Percentiles rank a stretch among this genome's conserved stretches.
These are phyloP conservation scores for Rhododendron henanense DNA, from an alignment of 148 eudicot genomes.

Conservation along the genomic window DNA sequence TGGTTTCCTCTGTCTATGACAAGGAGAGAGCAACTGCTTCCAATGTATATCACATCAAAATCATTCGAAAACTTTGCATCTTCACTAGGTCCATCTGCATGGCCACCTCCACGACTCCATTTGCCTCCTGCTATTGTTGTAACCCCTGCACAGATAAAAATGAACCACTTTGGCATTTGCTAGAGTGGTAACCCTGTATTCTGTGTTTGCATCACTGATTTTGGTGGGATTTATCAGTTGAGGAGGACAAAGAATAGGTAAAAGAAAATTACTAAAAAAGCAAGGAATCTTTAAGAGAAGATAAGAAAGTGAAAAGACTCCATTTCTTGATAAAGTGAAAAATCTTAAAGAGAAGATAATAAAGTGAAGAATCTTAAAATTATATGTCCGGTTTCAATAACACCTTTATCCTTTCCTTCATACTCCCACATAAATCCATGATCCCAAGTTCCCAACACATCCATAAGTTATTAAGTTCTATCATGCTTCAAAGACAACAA, in stretches of 20 bases:
- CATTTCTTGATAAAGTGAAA: not conserved
- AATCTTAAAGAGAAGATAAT: not conserved
- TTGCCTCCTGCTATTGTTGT: slow-evolving; percentile 99
- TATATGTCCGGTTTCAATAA: not conserved
- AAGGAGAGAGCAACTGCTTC: slow-evolving; percentile 95
- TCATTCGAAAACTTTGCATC: slow-evolving; percentile 98
- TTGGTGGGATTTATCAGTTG: not conserved
- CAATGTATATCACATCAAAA: slow-evolving; percentile 89
- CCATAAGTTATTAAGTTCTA: not conserved
- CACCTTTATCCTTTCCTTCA: not conserved
- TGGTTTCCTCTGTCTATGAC: slow-evolving; percentile 92
- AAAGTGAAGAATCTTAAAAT: not conserved
- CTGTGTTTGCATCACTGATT: not conserved
- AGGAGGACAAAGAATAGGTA: not conserved
- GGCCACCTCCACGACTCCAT: slow-evolving; percentile 71
- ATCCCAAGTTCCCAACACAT: not conserved
- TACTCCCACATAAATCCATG: not conserved
- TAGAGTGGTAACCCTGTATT: not conserved
- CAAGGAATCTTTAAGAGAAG: not conserved
- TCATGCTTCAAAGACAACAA: slow-evolving; percentile 1
- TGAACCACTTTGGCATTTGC: slow-evolving; percentile 6
- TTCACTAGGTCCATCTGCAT: slow-evolving; percentile 98
- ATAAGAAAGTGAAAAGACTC: not conserved
- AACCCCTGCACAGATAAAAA: slow-evolving; percentile 43
- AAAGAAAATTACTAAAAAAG: not conserved